Percentiles rank a stretch among this genome's conserved stretches.
Evolutionary conservation across 805 yeast genomes (phyloP).

Genomic region (Isabelozyma pseudorhagii): DNA sequence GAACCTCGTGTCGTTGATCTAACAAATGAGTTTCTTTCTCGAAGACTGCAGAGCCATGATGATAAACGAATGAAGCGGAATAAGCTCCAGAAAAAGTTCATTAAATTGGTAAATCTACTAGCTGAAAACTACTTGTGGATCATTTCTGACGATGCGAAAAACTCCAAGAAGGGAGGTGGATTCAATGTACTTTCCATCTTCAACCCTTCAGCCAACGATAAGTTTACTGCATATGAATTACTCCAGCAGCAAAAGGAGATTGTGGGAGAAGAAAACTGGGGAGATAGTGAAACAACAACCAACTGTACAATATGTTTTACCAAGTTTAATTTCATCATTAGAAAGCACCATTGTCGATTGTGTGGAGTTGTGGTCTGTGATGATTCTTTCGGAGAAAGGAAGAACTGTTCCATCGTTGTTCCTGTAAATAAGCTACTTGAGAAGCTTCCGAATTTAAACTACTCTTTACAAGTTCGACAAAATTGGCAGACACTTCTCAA

Average conservation of each 20-base stretch:
- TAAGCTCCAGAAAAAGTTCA: slow-evolving; percentile 58
- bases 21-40: slow-evolving; percentile 36
- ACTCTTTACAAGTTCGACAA: slow-evolving; percentile 18
- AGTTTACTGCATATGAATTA: slow-evolving; percentile 3
- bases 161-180: neutral
- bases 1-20: slow-evolving; percentile 35
- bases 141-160: neutral
- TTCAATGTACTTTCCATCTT: slow-evolving; percentile 1
- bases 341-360: slow-evolving; percentile 89
- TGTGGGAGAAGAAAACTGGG: slow-evolving; percentile 62
- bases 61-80: slow-evolving; percentile 50
- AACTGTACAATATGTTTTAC: slow-evolving; percentile 65
- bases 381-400: slow-evolving; percentile 41
- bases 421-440: slow-evolving; percentile 45
- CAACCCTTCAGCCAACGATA: neutral
- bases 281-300: slow-evolving; percentile 33
- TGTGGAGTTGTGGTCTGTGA: slow-evolving; percentile 87
- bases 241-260: slow-evolving; percentile 18
- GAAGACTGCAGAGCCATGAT: slow-evolving; percentile 46
- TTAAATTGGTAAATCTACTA: slow-evolving; percentile 38
- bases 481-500: slow-evolving; percentile 11
- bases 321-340: slow-evolving; percentile 50
- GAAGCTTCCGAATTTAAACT: slow-evolving; percentile 36
- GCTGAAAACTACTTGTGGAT: slow-evolving; percentile 10
- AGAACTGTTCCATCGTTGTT: slow-evolving; percentile 68